phyloP scores from a whole-genome alignment of 1,284 basidiomycete genomes.

The Fistulina hepatica region DNA sequence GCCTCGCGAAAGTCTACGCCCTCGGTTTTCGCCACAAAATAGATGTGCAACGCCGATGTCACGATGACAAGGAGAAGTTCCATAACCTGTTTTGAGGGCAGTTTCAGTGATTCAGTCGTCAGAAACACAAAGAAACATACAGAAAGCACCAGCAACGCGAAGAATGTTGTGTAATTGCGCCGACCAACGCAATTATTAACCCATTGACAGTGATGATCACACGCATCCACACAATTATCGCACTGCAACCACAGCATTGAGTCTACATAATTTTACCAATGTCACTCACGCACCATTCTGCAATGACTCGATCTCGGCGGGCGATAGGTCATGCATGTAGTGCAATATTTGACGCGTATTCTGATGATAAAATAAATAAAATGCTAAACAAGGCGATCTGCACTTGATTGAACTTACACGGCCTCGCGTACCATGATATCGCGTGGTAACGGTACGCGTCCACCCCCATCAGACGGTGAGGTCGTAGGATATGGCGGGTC shows the following conservation, averaged over 20 bases:
- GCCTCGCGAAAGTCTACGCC: constrained; percentile 46
- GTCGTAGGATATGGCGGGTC: constrained; percentile 64
- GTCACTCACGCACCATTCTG: constrained; percentile 54
- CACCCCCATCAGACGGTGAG: constrained; percentile 48
- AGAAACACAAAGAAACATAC: constrained; percentile 35
- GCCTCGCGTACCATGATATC: constrained; percentile 72
- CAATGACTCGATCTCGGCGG: constrained; percentile 89
- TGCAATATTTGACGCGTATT: constrained; percentile 83
- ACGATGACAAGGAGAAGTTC: constrained; percentile 66
- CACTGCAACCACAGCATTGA: constrained; percentile 39
- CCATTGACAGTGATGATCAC: constrained; percentile 91
- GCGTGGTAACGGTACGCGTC: constrained; percentile 61
- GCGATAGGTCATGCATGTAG: constrained; percentile 82
- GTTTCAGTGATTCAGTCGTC: constrained; percentile 2
- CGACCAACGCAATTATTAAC: constrained; percentile 89
- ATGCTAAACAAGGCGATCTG: constrained; percentile 4
- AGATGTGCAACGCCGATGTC: constrained; percentile 76
- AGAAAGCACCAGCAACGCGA: constrained; percentile 62
- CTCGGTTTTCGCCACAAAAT: constrained; percentile 47
- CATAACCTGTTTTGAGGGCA: constrained; percentile 36
- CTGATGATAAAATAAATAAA: constrained; percentile 28
- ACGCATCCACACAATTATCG: constrained; percentile 88
- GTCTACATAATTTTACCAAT: constrained; percentile 4
- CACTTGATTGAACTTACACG: constrained; percentile 49
- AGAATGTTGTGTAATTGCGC: constrained; percentile 86